A percentile compares a stretch with the other conserved stretches of the same genome.
phyloP scores from a whole-genome alignment of 2,329 filamentous ascomycete species.

The Nemania sp. region DNA sequence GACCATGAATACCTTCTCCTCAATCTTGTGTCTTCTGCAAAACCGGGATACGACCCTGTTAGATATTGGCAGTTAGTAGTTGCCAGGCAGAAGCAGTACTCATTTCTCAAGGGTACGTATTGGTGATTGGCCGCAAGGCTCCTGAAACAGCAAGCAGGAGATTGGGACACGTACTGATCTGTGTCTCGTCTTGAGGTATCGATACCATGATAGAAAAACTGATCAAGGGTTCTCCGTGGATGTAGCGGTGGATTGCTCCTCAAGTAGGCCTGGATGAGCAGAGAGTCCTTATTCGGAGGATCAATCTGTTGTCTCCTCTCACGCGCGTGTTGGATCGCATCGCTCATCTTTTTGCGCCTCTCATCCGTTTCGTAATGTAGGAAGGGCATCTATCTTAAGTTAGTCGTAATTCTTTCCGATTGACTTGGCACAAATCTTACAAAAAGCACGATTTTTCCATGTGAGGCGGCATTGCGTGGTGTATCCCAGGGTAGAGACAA shows the following conservation, averaged over 20 bases:
- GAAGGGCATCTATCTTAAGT: conserved; percentile 61
- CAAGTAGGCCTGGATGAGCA: conserved; percentile 55
- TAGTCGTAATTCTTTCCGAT: background rate
- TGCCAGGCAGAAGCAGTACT: background rate
- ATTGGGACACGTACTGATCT: conserved; percentile 51
- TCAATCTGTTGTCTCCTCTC: conserved; percentile 39
- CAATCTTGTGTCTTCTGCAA: conserved; percentile 43
- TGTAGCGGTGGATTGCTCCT: conserved; percentile 55
- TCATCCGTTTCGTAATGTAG: conserved; percentile 66
- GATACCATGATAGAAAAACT: conserved; percentile 68
- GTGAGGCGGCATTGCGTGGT: conserved; percentile 37
- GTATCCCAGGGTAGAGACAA: conserved; percentile 38
- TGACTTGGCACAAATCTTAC: conserved; percentile 32
- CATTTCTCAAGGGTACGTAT: background rate
- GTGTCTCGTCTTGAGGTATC: conserved; percentile 63
- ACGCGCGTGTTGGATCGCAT: conserved; percentile 48
- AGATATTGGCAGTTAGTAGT: background rate
- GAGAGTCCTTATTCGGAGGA: conserved; percentile 45
- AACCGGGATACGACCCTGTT: conserved; percentile 63
- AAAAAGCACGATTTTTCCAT: conserved; percentile 45
- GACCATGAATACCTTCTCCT: conserved; percentile 69
- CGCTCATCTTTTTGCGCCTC: conserved; percentile 59
- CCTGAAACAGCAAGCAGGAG: background rate
- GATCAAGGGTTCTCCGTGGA: conserved; percentile 65
- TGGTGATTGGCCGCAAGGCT: background rate